A percentile compares a stretch with the other conserved stretches of the same genome.
These are phyloP conservation scores for Fusarium stilboides DNA, from an alignment of 2,329 filamentous ascomycete genomes.

Conservation along the genomic window DNA sequence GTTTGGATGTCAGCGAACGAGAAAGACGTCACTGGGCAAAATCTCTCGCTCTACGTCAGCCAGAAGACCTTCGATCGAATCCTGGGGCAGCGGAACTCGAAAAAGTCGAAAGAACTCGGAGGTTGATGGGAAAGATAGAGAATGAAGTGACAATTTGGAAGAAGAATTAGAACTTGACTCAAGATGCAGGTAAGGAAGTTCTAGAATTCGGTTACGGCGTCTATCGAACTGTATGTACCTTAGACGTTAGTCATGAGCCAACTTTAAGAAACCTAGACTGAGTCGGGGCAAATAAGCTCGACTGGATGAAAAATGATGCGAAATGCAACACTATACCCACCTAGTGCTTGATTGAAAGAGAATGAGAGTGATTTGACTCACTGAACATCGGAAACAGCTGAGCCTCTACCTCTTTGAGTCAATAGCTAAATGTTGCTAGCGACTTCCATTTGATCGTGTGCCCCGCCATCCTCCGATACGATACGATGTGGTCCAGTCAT, in stretches of 20 bases:
- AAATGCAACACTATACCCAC: neutral
- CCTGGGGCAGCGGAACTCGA: neutral
- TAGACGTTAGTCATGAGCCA: conserved; percentile 33
- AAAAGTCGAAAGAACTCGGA: neutral
- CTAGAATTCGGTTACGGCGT: conserved; percentile 15
- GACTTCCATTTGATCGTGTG: conserved; percentile 32
- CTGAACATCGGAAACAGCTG: neutral
- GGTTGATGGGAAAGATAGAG: neutral
- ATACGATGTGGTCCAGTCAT: conserved; percentile 5
- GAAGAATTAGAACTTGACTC: neutral
- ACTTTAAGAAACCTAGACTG: conserved; percentile 23
- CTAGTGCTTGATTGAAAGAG: neutral
- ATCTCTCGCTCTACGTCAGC: conserved; percentile 25
- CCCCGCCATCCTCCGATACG: conserved; percentile 25
- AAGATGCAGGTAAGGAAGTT: conserved; percentile 1
- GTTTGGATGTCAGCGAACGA: neutral
- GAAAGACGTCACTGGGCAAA: conserved; percentile 36
- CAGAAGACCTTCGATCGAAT: neutral
- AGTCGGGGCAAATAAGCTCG: conserved; percentile 2
- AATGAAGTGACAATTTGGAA: neutral
- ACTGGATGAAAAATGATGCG: neutral
- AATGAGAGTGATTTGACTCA: neutral
- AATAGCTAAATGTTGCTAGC: conserved; percentile 20
- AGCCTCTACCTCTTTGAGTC: conserved; percentile 14
- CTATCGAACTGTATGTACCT: conserved; percentile 23